Percentiles rank a stretch among this genome's conserved stretches.
These are phyloP conservation scores for Hanseniaspora guilliermondii DNA, from an alignment of 805 yeast species.

Conservation along the genomic window DNA sequence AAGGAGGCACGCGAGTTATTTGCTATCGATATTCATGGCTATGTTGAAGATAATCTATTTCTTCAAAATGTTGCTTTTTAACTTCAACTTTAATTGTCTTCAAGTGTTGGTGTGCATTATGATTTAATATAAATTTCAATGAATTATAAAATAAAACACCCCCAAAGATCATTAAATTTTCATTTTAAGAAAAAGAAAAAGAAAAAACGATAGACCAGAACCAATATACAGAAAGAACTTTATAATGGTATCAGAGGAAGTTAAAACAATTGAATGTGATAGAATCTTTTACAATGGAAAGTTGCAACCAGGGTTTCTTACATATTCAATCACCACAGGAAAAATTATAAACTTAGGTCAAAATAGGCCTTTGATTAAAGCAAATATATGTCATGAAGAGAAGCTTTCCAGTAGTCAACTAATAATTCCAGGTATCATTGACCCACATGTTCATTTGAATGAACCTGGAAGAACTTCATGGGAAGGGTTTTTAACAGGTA, in stretches of 20 bases:
- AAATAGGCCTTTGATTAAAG: conserved; percentile 27
- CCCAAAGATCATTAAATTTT: too few relatives aligned
- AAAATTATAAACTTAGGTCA: conserved; percentile 43
- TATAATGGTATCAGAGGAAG: conserved; percentile 34
- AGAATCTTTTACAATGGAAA: conserved; percentile 41
- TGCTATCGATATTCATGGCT: too few relatives aligned
- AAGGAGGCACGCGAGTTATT: too few relatives aligned
- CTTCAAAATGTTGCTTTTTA: too few relatives aligned
- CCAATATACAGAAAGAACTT: background rate
- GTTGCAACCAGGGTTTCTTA: conserved; percentile 48
- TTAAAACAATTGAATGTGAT: conserved; percentile 45
- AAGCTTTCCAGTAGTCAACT: conserved; percentile 43
- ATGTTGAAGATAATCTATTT: too few relatives aligned
- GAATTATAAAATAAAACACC: too few relatives aligned
- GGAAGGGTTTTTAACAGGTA: conserved; percentile 97
- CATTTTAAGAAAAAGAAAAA: background rate
- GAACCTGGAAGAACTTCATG: conserved; percentile 98
- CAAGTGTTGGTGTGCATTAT: too few relatives aligned
- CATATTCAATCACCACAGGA: conserved; percentile 46
- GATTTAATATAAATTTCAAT: too few relatives aligned
- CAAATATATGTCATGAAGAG: conserved; percentile 27
- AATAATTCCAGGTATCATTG: conserved; percentile 83
- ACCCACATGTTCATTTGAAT: conserved; percentile 85
- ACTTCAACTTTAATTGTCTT: too few relatives aligned
- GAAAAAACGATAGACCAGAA: too few relatives aligned